Percentiles rank a stretch among this genome's conserved stretches.
Evolutionary conservation across 257 asterid species (phyloP).

Genomic region (Datura wrightii): DNA sequence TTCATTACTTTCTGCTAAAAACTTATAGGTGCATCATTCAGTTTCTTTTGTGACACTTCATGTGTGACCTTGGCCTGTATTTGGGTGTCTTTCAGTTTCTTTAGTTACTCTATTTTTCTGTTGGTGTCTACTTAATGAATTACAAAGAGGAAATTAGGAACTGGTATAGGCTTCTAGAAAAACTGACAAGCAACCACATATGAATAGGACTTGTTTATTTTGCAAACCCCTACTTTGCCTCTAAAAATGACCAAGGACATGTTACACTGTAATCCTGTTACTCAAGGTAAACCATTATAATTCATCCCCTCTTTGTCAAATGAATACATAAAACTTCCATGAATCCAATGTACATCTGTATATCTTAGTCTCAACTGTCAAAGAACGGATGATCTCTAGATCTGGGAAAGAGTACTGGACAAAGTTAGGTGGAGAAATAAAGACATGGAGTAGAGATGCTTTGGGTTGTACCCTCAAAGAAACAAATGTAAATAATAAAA

Average conservation of each 20-base stretch:
- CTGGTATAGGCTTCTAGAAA: not conserved
- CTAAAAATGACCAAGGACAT: conserved; percentile 3
- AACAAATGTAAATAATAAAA: not conserved
- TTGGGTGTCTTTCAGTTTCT: conserved; percentile 24
- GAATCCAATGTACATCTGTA: not conserved
- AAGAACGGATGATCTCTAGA: not conserved
- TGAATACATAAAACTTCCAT: not conserved
- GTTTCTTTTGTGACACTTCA: conserved; percentile 4
- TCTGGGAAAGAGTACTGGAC: not conserved
- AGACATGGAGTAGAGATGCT: not conserved
- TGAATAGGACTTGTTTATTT: not conserved
- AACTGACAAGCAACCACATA: conserved; percentile 20
- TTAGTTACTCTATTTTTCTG: conserved; percentile 14
- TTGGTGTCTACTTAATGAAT: not conserved
- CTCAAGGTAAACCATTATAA: not conserved
- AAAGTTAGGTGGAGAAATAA: not conserved
- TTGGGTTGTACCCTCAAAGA: conserved; percentile 12
- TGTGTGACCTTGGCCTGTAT: not conserved
- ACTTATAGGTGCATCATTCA: not conserved
- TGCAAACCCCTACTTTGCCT: conserved; percentile 1
- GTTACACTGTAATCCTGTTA: conserved; percentile 2
- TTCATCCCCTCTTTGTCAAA: not conserved
- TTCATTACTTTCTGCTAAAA: conserved; percentile 3
- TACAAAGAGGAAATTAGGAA: conserved; percentile 6
- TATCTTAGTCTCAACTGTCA: not conserved